These are phyloP conservation scores for Populus davidiana DNA, from an alignment of 345 rosid species.

Conservation along the genomic window DNA sequence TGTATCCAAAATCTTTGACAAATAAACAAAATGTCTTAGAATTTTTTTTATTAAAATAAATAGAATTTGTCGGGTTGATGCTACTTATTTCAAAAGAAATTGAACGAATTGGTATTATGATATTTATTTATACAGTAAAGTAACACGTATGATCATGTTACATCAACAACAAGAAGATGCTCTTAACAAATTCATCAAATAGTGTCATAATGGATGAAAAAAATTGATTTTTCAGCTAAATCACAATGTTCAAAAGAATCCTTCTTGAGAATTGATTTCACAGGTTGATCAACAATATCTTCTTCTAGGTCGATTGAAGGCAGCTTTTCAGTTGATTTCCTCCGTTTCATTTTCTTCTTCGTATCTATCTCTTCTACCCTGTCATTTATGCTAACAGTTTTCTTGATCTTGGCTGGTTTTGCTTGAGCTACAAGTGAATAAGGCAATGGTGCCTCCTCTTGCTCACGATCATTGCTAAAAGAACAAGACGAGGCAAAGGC, in stretches of 20 bases:
- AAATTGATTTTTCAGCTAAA: slow-evolving; percentile 4
- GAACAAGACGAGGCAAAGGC: background rate
- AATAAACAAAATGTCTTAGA: too few relatives aligned
- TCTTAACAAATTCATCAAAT: background rate
- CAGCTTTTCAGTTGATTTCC: slow-evolving; percentile 25
- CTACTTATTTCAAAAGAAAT: too few relatives aligned
- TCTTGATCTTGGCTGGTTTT: slow-evolving; percentile 43
- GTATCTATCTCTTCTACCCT: slow-evolving; percentile 38
- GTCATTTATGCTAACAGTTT: slow-evolving; percentile 52
- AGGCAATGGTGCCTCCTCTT: slow-evolving; percentile 17
- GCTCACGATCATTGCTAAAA: background rate
- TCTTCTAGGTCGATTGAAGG: slow-evolving; percentile 24
- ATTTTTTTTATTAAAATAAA: too few relatives aligned
- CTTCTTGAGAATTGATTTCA: slow-evolving; percentile 50
- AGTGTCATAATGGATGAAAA: background rate
- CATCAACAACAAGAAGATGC: background rate
- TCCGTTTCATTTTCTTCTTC: slow-evolving; percentile 29
- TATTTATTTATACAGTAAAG: too few relatives aligned
- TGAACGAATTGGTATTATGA: too few relatives aligned
- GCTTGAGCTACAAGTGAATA: slow-evolving; percentile 9
- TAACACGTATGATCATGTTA: too few relatives aligned
- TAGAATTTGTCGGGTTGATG: too few relatives aligned
- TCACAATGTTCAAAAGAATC: slow-evolving; percentile 13
- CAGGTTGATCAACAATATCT: slow-evolving; percentile 36
- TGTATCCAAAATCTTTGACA: too few relatives aligned